These are phyloP conservation scores for Heterococcus sp. DNA, from an alignment of 108 stramenopile genomes.

Conservation along the genomic window DNA sequence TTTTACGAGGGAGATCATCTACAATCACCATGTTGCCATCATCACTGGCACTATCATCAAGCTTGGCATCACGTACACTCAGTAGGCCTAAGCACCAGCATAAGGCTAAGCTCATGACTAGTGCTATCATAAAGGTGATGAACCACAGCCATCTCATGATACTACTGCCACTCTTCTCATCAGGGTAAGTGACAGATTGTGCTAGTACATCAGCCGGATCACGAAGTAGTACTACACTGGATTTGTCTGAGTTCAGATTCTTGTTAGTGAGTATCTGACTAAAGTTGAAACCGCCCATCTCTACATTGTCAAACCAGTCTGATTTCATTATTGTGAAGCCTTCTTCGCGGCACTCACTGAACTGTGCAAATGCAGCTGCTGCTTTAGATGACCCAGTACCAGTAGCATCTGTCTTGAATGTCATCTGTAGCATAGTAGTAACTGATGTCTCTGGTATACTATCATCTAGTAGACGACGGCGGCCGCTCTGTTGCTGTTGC, in stretches of 20 bases:
- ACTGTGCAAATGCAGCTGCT: not conserved
- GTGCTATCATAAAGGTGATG: not conserved
- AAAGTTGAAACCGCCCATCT: not conserved
- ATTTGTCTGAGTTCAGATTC: not conserved
- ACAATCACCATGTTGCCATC: too few relatives aligned
- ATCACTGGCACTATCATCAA: too few relatives aligned
- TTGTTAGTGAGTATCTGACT: not conserved
- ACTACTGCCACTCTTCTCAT: not conserved
- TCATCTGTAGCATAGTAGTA: not conserved
- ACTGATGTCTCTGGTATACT: not conserved
- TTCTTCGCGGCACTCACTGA: not conserved
- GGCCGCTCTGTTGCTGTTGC: too few relatives aligned
- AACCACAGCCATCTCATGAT: not conserved
- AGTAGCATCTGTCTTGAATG: not conserved
- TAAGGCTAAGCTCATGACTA: not conserved
- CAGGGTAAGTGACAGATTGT: not conserved
- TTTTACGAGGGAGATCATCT: too few relatives aligned
- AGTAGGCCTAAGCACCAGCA: too few relatives aligned
- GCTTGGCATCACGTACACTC: too few relatives aligned
- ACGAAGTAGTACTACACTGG: not conserved
- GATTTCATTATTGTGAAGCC: not conserved
- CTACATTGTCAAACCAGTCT: not conserved
- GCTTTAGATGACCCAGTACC: not conserved
- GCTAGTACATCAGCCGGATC: not conserved
- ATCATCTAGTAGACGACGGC: too few relatives aligned